A percentile compares a stretch with the other conserved stretches of the same genome.
phyloP scores from a whole-genome alignment of 345 rosid genomes.

The Geranium rotundifolium region DNA sequence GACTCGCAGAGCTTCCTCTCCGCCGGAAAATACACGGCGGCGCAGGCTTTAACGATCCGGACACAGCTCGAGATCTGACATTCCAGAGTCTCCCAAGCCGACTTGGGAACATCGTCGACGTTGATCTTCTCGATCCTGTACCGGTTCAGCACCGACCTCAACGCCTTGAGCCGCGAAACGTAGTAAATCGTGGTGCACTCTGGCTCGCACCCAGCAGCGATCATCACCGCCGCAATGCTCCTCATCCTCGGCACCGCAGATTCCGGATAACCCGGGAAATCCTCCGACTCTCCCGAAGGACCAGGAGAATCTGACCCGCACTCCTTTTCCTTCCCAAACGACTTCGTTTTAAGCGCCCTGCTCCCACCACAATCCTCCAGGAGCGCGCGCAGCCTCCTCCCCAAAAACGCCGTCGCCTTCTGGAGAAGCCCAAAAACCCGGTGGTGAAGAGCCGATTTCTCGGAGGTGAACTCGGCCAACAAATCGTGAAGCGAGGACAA shows the following conservation, averaged over 20 bases:
- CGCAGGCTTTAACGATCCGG: conserved; percentile 37
- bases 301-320: conserved; percentile 1
- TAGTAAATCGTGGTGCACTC: conserved; percentile 53
- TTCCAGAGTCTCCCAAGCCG: conserved; percentile 65
- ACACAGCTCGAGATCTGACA: conserved; percentile 59
- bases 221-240: conserved; percentile 48
- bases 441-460: neutral
- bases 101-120: conserved; percentile 59
- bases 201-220: conserved; percentile 51
- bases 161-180: conserved; percentile 36
- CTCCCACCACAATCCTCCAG: conserved; percentile 25
- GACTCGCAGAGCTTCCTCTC: conserved; percentile 40
- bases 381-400: conserved; percentile 39
- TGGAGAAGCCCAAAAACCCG: conserved; percentile 31
- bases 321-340: neutral
- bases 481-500: neutral
- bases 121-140: conserved; percentile 49
- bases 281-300: conserved; percentile 13
- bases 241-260: conserved; percentile 34
- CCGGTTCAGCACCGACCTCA: conserved; percentile 35
- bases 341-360: conserved; percentile 17
- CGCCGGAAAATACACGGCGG: conserved; percentile 26
- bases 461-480: conserved; percentile 14
- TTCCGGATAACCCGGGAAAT: conserved; percentile 31
- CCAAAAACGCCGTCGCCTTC: conserved; percentile 38